Conservation (phyloP, 306 rosid genomes). For the Parietaria judaica region DNA sequence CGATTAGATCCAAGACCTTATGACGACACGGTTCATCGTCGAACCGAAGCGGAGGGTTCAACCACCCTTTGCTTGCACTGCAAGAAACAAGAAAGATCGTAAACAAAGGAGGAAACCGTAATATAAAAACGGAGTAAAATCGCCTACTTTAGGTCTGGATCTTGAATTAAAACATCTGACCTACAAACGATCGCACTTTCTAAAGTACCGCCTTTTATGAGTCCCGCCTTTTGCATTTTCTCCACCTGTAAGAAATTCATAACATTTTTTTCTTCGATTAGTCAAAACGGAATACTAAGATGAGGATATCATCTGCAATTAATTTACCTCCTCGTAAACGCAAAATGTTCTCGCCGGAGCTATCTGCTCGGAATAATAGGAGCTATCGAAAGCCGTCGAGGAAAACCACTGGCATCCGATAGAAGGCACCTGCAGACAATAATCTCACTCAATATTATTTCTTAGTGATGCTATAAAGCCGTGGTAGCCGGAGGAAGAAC, state of each 20-base stretch:
- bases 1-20: constrained; percentile 80
- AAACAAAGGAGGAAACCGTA: constrained; percentile 1
- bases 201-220: constrained; percentile 74
- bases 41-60: constrained; percentile 78
- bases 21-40: constrained; percentile 88
- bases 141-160: too few relatives aligned
- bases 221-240: constrained; percentile 67
- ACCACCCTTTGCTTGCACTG: constrained; percentile 71
- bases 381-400: constrained; percentile 36
- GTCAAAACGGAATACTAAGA: too few relatives aligned
- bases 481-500: too few relatives aligned
- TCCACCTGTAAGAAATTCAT: constrained; percentile 52
- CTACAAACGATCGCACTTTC: constrained; percentile 84
- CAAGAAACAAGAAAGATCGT: constrained; percentile 21
- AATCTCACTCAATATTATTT: background rate
- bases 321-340: constrained; percentile 70
- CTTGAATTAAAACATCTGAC: constrained; percentile 36
- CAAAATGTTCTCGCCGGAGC: constrained; percentile 86
- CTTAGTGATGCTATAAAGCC: too few relatives aligned
- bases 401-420: constrained; percentile 87
- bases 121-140: too few relatives aligned
- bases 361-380: constrained; percentile 49
- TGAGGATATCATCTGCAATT: too few relatives aligned
- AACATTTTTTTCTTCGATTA: too few relatives aligned
- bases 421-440: constrained; percentile 45